A percentile compares a stretch with the other conserved stretches of the same genome.
These are phyloP conservation scores for Rhodomyrtus tomentosa DNA, from an alignment of 345 rosid genomes.

Conservation along the genomic window DNA sequence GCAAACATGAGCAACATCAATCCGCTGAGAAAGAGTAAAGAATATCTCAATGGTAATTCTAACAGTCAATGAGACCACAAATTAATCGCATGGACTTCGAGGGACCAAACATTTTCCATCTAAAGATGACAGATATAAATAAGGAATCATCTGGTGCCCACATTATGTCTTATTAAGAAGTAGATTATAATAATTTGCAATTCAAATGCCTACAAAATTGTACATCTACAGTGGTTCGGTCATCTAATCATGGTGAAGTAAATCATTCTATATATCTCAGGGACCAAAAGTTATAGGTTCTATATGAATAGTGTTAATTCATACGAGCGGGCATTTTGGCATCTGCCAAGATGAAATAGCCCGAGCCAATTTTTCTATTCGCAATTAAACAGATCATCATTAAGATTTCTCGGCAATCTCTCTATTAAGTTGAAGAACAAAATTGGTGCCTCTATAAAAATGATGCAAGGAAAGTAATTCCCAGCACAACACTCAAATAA, in stretches of 20 bases:
- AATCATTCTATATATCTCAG: background rate
- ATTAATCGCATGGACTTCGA: background rate
- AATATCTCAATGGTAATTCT: background rate
- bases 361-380: background rate
- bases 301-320: background rate
- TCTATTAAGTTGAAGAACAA: background rate
- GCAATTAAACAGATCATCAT: background rate
- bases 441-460: background rate
- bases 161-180: background rate
- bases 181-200: background rate
- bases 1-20: background rate
- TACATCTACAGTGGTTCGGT: background rate
- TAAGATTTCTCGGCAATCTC: background rate
- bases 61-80: background rate
- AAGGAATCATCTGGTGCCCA: background rate
- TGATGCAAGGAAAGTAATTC: background rate
- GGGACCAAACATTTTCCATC: background rate
- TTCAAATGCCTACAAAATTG: background rate
- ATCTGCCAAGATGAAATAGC: background rate
- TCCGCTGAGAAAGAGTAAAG: background rate
- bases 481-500: background rate
- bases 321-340: background rate
- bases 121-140: background rate
- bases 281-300: background rate
- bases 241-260: background rate